A percentile compares a stretch with the other conserved stretches of the same genome.
Conservation (phyloP, 768 basidiomycete species). For the Termitomyces sp. region DNA sequence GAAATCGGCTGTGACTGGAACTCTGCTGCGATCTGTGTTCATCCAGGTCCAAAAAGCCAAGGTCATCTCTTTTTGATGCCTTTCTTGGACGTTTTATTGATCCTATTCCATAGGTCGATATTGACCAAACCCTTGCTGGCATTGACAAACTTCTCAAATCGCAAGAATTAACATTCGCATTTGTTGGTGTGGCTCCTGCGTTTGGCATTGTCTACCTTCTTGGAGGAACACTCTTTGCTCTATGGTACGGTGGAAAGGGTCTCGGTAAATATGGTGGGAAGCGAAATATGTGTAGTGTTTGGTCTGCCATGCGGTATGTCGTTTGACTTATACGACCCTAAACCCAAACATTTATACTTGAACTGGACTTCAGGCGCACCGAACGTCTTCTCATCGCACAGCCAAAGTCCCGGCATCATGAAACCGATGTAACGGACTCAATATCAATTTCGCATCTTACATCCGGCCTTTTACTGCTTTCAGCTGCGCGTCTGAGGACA, state of each 20-base stretch:
- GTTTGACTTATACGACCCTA: neutral
- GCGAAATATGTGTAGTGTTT: constrained; percentile 46
- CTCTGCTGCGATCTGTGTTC: constrained; percentile 76
- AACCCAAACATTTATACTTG: neutral
- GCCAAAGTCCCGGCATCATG: constrained; percentile 17
- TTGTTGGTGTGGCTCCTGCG: constrained; percentile 92
- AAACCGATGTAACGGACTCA: constrained; percentile 7
- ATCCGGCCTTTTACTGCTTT: constrained; percentile 68
- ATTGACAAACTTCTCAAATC: constrained; percentile 93
- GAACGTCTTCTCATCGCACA: constrained; percentile 61
- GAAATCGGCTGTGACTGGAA: constrained; percentile 73
- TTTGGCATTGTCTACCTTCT: constrained; percentile 71
- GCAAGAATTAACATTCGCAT: constrained; percentile 93
- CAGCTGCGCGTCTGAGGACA: constrained; percentile 56
- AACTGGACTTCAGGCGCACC: constrained; percentile 38
- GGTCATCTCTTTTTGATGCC: constrained; percentile 28
- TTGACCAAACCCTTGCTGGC: constrained; percentile 83
- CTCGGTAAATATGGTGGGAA: constrained; percentile 54
- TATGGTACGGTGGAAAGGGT: constrained; percentile 47
- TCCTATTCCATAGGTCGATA: constrained; percentile 60
- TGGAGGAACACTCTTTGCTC: constrained; percentile 42
- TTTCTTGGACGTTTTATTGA: neutral
- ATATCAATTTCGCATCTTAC: constrained; percentile 41
- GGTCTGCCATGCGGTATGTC: constrained; percentile 64
- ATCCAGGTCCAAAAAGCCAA: constrained; percentile 97